Conservation (phyloP, 2,329 filamentous ascomycete species). For the Hypoxylon sp. region DNA sequence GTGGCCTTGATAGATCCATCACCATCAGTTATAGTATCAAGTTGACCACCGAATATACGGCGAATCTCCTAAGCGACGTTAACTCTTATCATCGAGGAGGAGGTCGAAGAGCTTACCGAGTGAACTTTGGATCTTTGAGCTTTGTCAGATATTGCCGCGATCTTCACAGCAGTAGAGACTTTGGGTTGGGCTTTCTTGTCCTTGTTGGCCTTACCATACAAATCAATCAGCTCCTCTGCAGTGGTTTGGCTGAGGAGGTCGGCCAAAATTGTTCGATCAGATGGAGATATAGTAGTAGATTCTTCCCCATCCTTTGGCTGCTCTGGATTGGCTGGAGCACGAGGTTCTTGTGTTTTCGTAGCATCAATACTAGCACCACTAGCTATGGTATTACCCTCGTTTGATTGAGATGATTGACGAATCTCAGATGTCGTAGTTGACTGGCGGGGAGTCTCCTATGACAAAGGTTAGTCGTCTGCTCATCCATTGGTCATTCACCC, state of each 20-base stretch:
- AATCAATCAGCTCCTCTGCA: conserved; percentile 47
- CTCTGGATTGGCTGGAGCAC: conserved; percentile 9
- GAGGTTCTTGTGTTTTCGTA: conserved; percentile 7
- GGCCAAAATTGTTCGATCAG: conserved; percentile 45
- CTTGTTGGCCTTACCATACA: conserved; percentile 47
- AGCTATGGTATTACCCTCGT: conserved; percentile 1
- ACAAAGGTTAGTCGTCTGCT: conserved; percentile 8
- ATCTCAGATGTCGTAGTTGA: conserved; percentile 14
- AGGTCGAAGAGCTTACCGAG: conserved; percentile 55
- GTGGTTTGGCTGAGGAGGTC: conserved; percentile 48
- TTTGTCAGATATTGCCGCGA: conserved; percentile 52
- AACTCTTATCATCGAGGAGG: conserved; percentile 25
- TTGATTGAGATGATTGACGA: conserved; percentile 10
- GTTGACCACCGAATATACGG: conserved; percentile 81
- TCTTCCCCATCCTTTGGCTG: conserved; percentile 23
- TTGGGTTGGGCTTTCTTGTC: conserved; percentile 43
- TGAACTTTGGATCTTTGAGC: conserved; percentile 60
- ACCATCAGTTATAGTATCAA: conserved; percentile 79
- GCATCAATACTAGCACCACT: neutral
- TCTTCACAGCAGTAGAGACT: conserved; percentile 44
- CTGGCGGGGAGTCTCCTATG: conserved; percentile 29
- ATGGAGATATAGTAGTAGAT: conserved; percentile 34
- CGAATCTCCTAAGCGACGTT: conserved; percentile 70
- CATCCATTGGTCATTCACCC: neutral
- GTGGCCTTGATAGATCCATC: conserved; percentile 75